Evolutionary conservation across 2,329 filamentous ascomycete genomes (phyloP), one percentile per base, ranked within the genome.

Genomic region (Aspergillus aculeatus): DNA sequence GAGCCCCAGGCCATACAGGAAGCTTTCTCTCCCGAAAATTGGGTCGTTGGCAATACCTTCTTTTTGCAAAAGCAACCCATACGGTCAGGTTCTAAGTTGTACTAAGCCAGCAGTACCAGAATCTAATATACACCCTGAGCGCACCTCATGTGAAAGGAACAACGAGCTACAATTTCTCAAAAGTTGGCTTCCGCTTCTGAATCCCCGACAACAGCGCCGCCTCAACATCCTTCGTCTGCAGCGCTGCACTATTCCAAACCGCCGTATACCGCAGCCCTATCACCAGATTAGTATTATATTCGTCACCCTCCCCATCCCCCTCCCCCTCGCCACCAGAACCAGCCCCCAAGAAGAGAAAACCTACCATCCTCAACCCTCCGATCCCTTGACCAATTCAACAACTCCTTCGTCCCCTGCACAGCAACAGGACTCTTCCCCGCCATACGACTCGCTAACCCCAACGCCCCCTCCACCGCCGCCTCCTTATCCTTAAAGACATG

Each of bases 381-480:
- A 74, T 96, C 93, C 68, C 91, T 83, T 35, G 88, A 89, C 71
- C 89, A 91, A 75, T 95, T 92, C 71, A 96, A 73, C 63, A 96
- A 77, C 78, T 95, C 90, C 80, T 96, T 96, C 9, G 92, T 96
- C 5, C 90, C 89, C 79, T 92, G 86, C 64, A 94, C 90, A 1
- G 92, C 92, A 23, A 98, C 87, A 0, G 94, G 94, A 70, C 90
- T 95, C 83, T 97, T 97, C 19, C 74, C 80, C 29, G 90, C 89
- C 60, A 97, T 84, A 69, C 86, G 68, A 11, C 71, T 76, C 0
- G 89, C 91, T 69, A 90, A 71, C 63, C 85, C 81, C 61, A 93
- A 51, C 0, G 83, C 92, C 41, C 83, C 83, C 47, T 78, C 77
- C 24, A 96, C 72, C 2, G 89, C 84, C 48, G 82, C 83, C 19